phyloP scores from a whole-genome alignment of 2,329 filamentous ascomycete species.

The Apiospora kogelbergensis region DNA sequence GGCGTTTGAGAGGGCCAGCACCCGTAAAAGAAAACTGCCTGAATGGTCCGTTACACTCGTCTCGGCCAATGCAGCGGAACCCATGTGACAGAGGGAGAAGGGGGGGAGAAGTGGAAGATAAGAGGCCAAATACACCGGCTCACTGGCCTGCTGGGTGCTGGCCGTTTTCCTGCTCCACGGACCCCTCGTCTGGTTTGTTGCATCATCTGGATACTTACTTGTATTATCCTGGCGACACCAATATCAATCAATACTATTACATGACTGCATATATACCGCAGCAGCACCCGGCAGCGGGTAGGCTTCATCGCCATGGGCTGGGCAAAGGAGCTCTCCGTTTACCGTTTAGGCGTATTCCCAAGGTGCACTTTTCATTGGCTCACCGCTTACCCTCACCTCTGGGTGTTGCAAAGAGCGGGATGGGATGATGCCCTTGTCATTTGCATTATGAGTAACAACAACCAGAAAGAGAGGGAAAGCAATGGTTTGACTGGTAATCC shows the following conservation, averaged over 20 bases:
- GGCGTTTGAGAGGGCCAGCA: neutral
- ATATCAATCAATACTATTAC: neutral
- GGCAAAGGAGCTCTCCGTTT: neutral
- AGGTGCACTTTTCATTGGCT: neutral
- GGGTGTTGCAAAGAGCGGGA: neutral
- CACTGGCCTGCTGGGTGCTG: no score
- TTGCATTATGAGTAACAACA: neutral
- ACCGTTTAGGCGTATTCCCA: neutral
- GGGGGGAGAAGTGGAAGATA: neutral
- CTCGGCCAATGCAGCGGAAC: constrained; percentile 3
- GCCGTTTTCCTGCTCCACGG: neutral
- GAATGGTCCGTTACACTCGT: constrained; percentile 4
- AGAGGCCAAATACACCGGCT: neutral
- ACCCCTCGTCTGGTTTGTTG: constrained; percentile 4
- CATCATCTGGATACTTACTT: neutral
- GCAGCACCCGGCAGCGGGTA: neutral
- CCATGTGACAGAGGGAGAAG: neutral
- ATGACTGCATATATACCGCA: neutral
- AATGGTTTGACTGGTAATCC: neutral
- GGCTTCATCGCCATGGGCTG: neutral
- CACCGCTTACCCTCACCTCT: neutral
- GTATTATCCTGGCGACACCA: neutral
- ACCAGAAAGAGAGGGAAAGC: neutral
- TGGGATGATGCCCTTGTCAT: neutral
- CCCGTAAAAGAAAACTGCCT: neutral